These are phyloP conservation scores for Erythrophleum fordii DNA, from an alignment of 306 rosid species.

Conservation along the genomic window DNA sequence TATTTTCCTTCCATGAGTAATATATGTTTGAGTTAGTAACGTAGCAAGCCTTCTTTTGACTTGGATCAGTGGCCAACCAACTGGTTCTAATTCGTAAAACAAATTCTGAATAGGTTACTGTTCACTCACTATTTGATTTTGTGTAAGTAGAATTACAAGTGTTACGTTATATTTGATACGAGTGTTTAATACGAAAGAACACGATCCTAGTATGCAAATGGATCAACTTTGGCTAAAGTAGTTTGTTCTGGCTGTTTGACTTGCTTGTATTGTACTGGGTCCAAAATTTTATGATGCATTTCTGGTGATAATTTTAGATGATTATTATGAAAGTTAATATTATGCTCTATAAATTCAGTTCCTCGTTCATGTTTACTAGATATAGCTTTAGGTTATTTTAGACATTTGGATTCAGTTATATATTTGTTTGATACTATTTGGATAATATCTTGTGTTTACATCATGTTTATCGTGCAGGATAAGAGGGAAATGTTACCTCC, in stretches of 20 bases:
- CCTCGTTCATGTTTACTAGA: no score
- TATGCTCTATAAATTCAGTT: neutral
- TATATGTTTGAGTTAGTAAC: neutral
- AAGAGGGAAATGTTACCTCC: conserved; percentile 72
- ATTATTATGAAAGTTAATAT: neutral
- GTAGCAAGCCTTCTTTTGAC: neutral
- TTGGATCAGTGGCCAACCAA: neutral
- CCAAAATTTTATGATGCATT: neutral
- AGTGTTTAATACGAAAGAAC: neutral
- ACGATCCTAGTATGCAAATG: neutral
- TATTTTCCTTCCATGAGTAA: neutral
- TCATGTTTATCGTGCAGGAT: conserved; percentile 53
- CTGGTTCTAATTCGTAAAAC: neutral
- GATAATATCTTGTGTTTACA: conserved; percentile 22
- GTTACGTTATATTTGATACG: neutral
- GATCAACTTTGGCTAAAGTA: neutral
- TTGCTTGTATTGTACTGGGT: neutral
- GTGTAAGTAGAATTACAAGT: neutral
- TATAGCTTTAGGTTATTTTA: neutral
- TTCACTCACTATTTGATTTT: neutral
- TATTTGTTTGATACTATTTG: conserved; percentile 9
- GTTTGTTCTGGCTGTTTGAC: neutral
- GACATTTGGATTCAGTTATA: neutral
- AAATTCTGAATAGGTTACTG: neutral
- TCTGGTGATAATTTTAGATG: neutral